A percentile compares a stretch with the other conserved stretches of the same genome.
Evolutionary conservation across 169 alveolate genomes (phyloP).

Genomic region (Besnoitia besnoiti): DNA sequence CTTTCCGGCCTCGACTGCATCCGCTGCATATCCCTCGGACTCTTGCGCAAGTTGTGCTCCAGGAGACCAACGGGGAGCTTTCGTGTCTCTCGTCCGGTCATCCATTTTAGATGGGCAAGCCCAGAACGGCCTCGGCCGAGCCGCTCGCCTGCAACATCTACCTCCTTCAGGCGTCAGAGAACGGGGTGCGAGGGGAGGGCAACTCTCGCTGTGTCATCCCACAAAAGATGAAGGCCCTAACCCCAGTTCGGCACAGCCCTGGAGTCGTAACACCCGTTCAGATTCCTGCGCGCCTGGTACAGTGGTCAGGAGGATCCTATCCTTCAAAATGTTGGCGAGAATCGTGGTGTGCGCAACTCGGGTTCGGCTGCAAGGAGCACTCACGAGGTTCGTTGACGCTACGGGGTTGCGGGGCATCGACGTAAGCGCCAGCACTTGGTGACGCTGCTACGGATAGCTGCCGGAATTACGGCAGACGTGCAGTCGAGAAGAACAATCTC

Average conservation of each 20-base stretch:
- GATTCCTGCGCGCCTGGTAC: too few species aligned
- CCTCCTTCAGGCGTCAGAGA: too few species aligned
- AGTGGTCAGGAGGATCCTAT: background rate
- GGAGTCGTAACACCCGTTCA: too few species aligned
- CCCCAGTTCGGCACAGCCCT: too few species aligned
- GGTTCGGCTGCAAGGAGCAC: constrained; percentile 19
- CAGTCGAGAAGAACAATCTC: too few species aligned
- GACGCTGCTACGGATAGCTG: background rate
- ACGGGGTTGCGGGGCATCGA: constrained; percentile 22
- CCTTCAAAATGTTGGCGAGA: background rate
- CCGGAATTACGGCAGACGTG: too few species aligned
- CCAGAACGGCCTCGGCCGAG: background rate
- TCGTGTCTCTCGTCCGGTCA: background rate
- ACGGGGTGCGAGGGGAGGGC: too few species aligned
- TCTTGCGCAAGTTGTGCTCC: background rate
- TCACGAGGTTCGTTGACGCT: constrained; percentile 38
- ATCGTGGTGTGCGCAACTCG: background rate
- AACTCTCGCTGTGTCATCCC: too few species aligned
- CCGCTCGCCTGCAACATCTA: background rate
- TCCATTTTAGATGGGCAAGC: background rate
- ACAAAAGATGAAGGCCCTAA: too few species aligned
- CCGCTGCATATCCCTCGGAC: background rate
- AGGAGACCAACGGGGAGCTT: background rate
- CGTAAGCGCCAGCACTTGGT: background rate
- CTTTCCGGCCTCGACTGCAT: background rate